Percentiles rank a stretch among this genome's conserved stretches.
These are phyloP conservation scores for Tolypocladium amazonense DNA, from an alignment of 2,329 filamentous ascomycete species.

Conservation along the genomic window DNA sequence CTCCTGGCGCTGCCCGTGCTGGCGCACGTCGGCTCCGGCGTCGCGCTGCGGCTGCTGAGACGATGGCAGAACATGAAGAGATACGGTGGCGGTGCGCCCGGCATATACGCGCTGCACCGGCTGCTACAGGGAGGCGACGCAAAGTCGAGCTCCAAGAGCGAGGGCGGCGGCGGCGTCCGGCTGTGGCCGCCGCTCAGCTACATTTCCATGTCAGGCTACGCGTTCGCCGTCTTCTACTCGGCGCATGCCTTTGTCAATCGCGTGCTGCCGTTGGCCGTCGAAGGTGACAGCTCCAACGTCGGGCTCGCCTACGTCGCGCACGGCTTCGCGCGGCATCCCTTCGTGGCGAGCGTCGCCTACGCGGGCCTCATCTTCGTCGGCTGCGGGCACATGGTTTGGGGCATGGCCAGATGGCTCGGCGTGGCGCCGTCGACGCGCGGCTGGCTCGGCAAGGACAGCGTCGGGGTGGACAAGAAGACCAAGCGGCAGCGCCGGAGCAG, in stretches of 20 bases:
- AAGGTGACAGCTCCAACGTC: conserved; percentile 80
- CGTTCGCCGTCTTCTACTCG: conserved; percentile 51
- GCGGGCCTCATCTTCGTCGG: conserved; percentile 54
- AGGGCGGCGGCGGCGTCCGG: conserved; percentile 7
- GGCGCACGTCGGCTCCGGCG: conserved; percentile 65
- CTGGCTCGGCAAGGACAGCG: conserved; percentile 30
- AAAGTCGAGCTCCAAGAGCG: conserved; percentile 20
- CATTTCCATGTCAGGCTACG: conserved; percentile 64
- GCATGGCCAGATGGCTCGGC: conserved; percentile 72
- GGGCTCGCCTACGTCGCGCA: conserved; percentile 77
- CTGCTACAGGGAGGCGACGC: conserved; percentile 18
- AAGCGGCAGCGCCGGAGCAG: conserved; percentile 48
- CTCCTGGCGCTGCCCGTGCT: conserved; percentile 66
- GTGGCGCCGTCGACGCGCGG: conserved; percentile 46
- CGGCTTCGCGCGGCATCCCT: conserved; percentile 64
- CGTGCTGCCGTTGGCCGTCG: conserved; percentile 60
- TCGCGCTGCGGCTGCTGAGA: conserved; percentile 67
- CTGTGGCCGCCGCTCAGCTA: conserved; percentile 62
- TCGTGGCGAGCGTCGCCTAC: conserved; percentile 60
- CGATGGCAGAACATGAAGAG: conserved; percentile 59
- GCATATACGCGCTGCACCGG: conserved; percentile 30
- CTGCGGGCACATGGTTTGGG: conserved; percentile 74
- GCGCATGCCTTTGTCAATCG: conserved; percentile 71
- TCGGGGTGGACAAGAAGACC: conserved; percentile 36
- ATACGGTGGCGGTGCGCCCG: conserved; percentile 61